Conservation (phyloP, 169 alveolate genomes). For the Theileria orientalis region DNA sequence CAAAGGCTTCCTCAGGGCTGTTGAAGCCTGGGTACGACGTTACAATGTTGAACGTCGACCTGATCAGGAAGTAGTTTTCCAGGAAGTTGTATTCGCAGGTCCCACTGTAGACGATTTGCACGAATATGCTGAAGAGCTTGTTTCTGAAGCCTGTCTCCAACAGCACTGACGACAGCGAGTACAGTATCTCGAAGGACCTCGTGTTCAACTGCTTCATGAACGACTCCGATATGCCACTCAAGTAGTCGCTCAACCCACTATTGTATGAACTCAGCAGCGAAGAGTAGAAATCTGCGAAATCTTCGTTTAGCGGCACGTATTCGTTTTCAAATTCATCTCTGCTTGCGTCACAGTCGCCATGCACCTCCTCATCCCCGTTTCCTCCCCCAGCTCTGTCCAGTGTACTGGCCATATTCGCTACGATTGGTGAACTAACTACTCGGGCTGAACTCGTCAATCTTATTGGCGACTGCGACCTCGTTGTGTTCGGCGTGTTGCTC, state of each 20-base stretch:
- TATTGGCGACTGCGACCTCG: background rate
- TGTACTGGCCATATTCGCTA: background rate
- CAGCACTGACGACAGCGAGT: conserved; percentile 33
- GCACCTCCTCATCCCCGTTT: background rate
- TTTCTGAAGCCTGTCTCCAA: conserved; percentile 11
- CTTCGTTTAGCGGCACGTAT: background rate
- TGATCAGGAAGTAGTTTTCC: conserved; percentile 41
- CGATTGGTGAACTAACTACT: too few relatives aligned
- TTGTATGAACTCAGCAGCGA: conserved; percentile 20
- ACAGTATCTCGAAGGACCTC: conserved; percentile 25
- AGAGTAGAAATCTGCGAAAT: conserved; percentile 13
- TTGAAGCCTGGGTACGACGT: background rate
- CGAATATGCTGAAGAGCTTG: conserved; percentile 12
- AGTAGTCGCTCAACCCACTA: conserved; percentile 29
- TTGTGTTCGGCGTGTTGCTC: background rate
- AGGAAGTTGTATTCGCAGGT: conserved; percentile 25
- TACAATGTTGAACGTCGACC: conserved; percentile 17
- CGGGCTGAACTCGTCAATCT: background rate
- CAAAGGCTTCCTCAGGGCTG: background rate
- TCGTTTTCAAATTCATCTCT: background rate
- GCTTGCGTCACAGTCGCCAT: background rate
- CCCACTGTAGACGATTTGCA: conserved; percentile 17
- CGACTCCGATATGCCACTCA: conserved; percentile 23
- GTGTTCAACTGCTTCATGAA: conserved; percentile 6
- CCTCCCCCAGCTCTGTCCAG: background rate